phyloP scores from a whole-genome alignment of 2,329 filamentous ascomycete species.

The Apiospora malaysiana region DNA sequence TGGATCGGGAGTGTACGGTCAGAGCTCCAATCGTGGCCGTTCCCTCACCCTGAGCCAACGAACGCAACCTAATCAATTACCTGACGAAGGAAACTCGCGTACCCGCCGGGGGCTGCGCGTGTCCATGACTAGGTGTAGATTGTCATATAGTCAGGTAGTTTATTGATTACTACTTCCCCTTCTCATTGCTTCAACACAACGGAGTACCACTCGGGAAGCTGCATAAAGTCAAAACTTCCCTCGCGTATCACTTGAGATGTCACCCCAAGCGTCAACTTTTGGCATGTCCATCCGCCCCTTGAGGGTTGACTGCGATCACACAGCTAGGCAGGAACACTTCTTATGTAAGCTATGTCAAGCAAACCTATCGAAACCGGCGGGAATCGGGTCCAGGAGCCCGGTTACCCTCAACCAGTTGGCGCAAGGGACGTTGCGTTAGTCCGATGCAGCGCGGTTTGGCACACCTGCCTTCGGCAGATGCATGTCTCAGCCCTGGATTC shows the following conservation, averaged over 20 bases:
- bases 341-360: background rate
- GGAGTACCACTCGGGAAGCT: background rate
- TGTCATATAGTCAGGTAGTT: background rate
- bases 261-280: background rate
- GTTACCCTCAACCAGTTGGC: background rate
- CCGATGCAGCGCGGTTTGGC: background rate
- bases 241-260: background rate
- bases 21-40: background rate
- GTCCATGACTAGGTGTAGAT: background rate
- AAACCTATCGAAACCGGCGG: background rate
- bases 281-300: background rate
- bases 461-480: background rate
- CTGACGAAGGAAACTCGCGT: background rate
- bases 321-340: background rate
- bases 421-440: background rate
- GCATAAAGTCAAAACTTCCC: background rate
- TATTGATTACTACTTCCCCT: no score
- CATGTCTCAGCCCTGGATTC: constrained; percentile 12
- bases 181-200: no score
- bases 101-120: background rate
- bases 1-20: background rate
- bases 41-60: background rate
- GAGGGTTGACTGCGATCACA: background rate
- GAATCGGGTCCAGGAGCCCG: background rate
- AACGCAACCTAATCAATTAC: background rate